Percentiles rank a stretch among this genome's conserved stretches.
These are phyloP conservation scores for Beauveria brongniartii DNA, from an alignment of 2,329 filamentous ascomycete species.

Conservation along the genomic window DNA sequence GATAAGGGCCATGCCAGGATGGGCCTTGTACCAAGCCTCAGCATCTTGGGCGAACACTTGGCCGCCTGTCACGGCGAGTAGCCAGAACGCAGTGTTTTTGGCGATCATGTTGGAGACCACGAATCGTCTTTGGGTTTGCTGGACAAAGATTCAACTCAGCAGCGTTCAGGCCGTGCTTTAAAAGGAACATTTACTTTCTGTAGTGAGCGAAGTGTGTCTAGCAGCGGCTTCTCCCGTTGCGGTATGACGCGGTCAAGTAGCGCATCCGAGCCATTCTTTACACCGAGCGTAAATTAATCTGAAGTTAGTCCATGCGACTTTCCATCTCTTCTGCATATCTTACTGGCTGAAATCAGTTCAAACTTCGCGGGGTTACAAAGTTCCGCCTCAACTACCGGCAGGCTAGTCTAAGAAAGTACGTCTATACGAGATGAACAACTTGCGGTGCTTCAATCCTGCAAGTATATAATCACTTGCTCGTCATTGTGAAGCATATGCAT, in stretches of 20 bases:
- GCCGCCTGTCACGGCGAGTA: not conserved
- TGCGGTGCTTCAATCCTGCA: not conserved
- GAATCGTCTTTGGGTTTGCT: not conserved
- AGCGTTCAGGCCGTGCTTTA: not conserved
- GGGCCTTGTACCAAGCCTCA: slow-evolving; percentile 13
- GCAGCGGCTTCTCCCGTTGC: not conserved
- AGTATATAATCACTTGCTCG: too few relatives aligned
- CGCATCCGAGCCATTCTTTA: not conserved
- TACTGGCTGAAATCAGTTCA: not conserved
- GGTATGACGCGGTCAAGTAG: not conserved
- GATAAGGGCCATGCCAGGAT: slow-evolving; percentile 14
- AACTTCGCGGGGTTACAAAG: not conserved
- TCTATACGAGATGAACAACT: not conserved
- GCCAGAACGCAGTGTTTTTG: not conserved
- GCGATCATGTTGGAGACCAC: not conserved
- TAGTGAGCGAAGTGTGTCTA: not conserved
- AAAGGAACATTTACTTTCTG: not conserved
- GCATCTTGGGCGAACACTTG: slow-evolving; percentile 5
- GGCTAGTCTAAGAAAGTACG: slow-evolving; percentile 1
- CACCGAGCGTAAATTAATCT: not conserved
- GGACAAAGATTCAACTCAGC: not conserved
- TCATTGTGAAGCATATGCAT: not conserved
- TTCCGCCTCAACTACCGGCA: not conserved
- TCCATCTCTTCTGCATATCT: not conserved
- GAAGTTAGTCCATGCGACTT: not conserved